A percentile compares a stretch with the other conserved stretches of the same genome.
Evolutionary conservation across 2,329 filamentous ascomycete genomes (phyloP).

Genomic region (Fusarium sp.): DNA sequence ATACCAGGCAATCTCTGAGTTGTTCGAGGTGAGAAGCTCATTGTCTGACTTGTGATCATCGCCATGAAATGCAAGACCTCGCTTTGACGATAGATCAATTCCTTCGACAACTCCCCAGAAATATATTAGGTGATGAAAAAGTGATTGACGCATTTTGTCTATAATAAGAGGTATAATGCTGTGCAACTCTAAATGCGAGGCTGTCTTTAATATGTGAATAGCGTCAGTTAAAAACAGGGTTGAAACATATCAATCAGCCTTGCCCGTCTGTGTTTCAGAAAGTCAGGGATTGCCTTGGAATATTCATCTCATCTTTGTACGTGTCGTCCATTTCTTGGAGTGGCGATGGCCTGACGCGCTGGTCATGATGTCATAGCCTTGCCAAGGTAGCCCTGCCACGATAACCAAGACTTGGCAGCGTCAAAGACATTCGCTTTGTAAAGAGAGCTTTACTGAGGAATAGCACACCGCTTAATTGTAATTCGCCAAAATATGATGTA

Average conservation of each 20-base stretch:
- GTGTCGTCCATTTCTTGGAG: constrained; percentile 20
- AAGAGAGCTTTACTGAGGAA: background rate
- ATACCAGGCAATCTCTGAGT: constrained; percentile 57
- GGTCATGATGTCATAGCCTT: constrained; percentile 28
- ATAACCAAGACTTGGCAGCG: constrained; percentile 29
- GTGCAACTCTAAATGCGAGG: background rate
- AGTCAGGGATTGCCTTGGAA: constrained; percentile 30
- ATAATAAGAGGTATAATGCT: background rate
- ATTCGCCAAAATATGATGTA: too few relatives aligned
- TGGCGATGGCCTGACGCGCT: constrained; percentile 22
- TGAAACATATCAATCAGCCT: constrained; percentile 18
- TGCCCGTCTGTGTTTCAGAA: constrained; percentile 26
- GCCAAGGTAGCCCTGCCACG: constrained; percentile 25
- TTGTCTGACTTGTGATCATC: constrained; percentile 51
- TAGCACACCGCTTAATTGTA: constrained; percentile 1
- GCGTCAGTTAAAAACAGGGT: constrained; percentile 15
- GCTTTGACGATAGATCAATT: constrained; percentile 39
- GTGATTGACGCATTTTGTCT: constrained; percentile 23
- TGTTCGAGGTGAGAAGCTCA: constrained; percentile 52
- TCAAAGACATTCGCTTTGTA: background rate
- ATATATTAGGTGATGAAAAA: constrained; percentile 2
- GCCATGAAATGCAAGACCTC: constrained; percentile 43
- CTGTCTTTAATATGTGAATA: background rate
- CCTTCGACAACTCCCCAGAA: constrained; percentile 2
- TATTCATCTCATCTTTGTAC: constrained; percentile 7